Evolutionary conservation across 768 basidiomycete species (phyloP), one percentile per base, ranked within the genome.

Genomic region (Macrolepiota albuminosa): DNA sequence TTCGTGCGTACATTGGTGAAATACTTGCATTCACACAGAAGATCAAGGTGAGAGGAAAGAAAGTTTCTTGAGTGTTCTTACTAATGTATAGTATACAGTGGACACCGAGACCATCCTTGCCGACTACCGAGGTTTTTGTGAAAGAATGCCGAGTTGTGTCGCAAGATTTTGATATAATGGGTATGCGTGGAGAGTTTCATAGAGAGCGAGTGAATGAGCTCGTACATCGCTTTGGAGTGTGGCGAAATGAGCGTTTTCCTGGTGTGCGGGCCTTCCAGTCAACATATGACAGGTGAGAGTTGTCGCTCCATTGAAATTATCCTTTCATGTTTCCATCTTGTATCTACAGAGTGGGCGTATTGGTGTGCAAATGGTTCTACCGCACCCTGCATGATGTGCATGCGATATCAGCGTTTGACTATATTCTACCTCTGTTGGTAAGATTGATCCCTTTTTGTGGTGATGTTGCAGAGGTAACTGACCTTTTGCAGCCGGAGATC

Each of bases 251-350:
- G 61, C 83, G 93, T 36, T 70, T 85, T 5, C 84, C 91, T 21
- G 91, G 92, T 4, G 83, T 85, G 29, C 83, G 87, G 37, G 91
- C 91, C 4, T 88, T 91, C 67, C 87, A 91, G 66, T 94, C 91
- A 0, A 86, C 82, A n/a, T 93, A 94, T 65, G 93, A 95, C 67
- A 82, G 87, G 82, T 86, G 69, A 42, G 78, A 69, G 50, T 57
- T 26, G 10, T 50, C 62, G 50, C 54, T 58, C 18, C 39, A 2
- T 26, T 6, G 18, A 10, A 10, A n/a, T 18, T 54, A 31, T 54
- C 1, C 16, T 39, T 6, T n/a, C 29, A 54, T n/a, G 10, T 3
- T 40, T 37, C 24, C 3, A 26, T 36, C 18, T 13, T 11, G 26
- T 5, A n/a, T 36, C 4, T 54, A 10, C 57, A 87, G 87, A 66